A percentile compares a stretch with the other conserved stretches of the same genome.
Conservation (phyloP, 345 rosid species). For the Pugionium dolabratum region DNA sequence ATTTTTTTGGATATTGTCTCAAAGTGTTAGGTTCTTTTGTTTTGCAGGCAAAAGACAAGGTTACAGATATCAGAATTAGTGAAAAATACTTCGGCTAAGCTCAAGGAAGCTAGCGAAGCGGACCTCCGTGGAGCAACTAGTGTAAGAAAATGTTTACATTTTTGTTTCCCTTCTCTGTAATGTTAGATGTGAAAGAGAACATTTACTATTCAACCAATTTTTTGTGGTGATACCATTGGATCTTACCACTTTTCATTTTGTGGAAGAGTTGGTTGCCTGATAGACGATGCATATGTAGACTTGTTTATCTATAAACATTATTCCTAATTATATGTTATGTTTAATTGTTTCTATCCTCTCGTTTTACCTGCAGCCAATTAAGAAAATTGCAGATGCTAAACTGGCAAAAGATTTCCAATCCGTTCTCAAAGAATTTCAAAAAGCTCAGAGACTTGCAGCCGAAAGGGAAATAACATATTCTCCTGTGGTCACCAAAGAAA, state of each 20-base stretch:
- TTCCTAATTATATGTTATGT: neutral
- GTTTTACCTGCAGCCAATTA: constrained; percentile 50
- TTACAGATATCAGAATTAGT: constrained; percentile 59
- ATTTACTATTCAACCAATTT: no score
- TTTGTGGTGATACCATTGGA: no score
- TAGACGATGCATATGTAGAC: neutral
- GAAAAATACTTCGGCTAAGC: constrained; percentile 67
- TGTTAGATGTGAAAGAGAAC: neutral
- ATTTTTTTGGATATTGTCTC: neutral
- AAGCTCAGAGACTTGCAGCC: constrained; percentile 78
- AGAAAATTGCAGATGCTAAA: constrained; percentile 77
- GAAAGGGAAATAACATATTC: constrained; percentile 62
- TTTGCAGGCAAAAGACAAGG: constrained; percentile 64
- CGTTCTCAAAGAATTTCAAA: constrained; percentile 68
- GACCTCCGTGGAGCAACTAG: constrained; percentile 54
- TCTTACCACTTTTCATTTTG: no score
- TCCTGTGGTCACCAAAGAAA: constrained; percentile 53
- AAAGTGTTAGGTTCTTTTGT: neutral
- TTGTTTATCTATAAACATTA: neutral
- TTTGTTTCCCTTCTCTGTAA: neutral
- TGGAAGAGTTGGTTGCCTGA: no score
- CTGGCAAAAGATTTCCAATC: constrained; percentile 70
- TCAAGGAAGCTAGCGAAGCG: constrained; percentile 67
- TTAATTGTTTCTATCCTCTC: neutral
- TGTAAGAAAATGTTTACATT: constrained; percentile 42